Base-by-base conservation (phyloP, 2,329 filamentous ascomycete genomes). In the Diatrype stigma region DNA sequence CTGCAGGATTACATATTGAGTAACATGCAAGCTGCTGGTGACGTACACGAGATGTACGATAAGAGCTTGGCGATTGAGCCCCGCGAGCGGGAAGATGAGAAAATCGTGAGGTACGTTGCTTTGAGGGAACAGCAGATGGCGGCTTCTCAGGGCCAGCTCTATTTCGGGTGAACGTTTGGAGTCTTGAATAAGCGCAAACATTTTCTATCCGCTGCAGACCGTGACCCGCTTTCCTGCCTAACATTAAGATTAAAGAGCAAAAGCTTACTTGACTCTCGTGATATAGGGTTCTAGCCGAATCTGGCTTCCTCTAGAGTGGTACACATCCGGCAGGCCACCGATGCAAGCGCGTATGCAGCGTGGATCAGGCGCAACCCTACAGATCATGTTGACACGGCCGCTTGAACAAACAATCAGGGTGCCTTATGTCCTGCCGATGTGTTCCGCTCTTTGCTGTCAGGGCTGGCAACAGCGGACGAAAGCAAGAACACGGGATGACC, bases 41-140 rank as follows among this genome's bases (percentile, higher is more conserved):
- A 97, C 69, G 94, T 99, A 56, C 92, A 97, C 70, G 93, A 97
- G 77, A 97, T 97, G 94, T 99, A 97, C 76, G 92, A 97, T 71
- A 92, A 92, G 79, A 96, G 91, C 73, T 77, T 99, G 73, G 81
- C 86, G 64, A 86, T 99, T 54, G 94, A 99, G 70, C 94, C 94
- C 56, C 83, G 94, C 64, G 94, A 99, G 76, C 83, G 94, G 63
- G 94, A 99, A 75, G 94, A 99, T 67, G 94, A 99, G 75, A 97
- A 97, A 80, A 97, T 99, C 78, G 93, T 96, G 68, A 95, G 94
- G 92, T 96, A 85, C 65, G 82, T 79, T 57, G 48, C 62, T 58
- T 59, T 63, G 52, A 59, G 56, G 55, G 54, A 62, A 51, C 60
- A 60, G 28, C 60, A 61, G 23, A 56, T 60, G 48, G 55, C 56